Conservation (phyloP, 2,329 filamentous ascomycete genomes). For the Aureobasidium subglaciale region DNA sequence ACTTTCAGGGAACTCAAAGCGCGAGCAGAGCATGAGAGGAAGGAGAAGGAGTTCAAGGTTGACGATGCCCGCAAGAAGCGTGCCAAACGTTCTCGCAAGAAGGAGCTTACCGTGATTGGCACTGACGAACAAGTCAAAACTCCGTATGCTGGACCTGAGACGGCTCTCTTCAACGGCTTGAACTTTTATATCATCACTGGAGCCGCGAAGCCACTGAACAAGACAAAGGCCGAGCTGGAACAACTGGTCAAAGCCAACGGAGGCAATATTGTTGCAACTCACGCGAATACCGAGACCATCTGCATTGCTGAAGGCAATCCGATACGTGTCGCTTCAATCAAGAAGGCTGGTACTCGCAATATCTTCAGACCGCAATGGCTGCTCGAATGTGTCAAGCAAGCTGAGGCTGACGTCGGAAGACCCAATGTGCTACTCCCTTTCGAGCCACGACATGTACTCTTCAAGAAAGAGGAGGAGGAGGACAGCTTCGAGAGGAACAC, state of each 20-base stretch:
- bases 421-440: conserved; percentile 56
- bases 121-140: conserved; percentile 47
- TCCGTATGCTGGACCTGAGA: conserved; percentile 51
- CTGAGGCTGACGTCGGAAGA: conserved; percentile 47
- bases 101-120: conserved; percentile 67
- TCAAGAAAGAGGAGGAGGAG: conserved; percentile 52
- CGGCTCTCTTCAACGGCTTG: conserved; percentile 64
- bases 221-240: conserved; percentile 72
- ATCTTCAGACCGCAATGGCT: conserved; percentile 79
- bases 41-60: conserved; percentile 69
- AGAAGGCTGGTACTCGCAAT: conserved; percentile 62
- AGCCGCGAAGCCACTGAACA: conserved; percentile 60
- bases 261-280: conserved; percentile 68
- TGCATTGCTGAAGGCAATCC: conserved; percentile 71
- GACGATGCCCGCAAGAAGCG: conserved; percentile 58
- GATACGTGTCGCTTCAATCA: conserved; percentile 75
- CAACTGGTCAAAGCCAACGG: conserved; percentile 75
- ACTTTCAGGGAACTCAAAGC: conserved; percentile 68
- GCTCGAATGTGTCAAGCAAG: conserved; percentile 66
- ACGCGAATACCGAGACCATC: conserved; percentile 57
- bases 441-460: conserved; percentile 65
- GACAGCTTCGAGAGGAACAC: conserved; percentile 54
- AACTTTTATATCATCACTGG: conserved; percentile 79
- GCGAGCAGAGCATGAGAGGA: conserved; percentile 61
- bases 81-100: conserved; percentile 53